These are phyloP conservation scores for Gentiana dahurica DNA, from an alignment of 257 asterid genomes.

Conservation along the genomic window DNA sequence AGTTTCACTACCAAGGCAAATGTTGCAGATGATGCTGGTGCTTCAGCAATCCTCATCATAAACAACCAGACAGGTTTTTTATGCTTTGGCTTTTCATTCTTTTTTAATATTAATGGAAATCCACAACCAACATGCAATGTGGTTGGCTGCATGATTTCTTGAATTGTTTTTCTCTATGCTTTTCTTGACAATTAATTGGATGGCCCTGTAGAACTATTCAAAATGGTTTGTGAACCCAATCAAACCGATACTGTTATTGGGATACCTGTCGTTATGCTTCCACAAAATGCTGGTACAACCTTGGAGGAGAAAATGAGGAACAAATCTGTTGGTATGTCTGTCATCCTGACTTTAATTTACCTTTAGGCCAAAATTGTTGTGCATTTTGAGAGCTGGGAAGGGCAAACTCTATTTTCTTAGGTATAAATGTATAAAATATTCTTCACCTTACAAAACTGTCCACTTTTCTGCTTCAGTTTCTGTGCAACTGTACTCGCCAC, in stretches of 20 bases:
- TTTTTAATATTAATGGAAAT: background rate
- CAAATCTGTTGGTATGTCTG: conserved; percentile 51
- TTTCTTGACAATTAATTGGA: background rate
- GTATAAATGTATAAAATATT: too few relatives aligned
- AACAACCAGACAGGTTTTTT: conserved; percentile 62
- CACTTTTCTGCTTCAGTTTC: conserved; percentile 46
- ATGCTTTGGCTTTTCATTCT: conserved; percentile 7
- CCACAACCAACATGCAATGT: too few relatives aligned
- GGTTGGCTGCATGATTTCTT: too few relatives aligned
- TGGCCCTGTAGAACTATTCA: conserved; percentile 71
- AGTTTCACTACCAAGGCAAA: conserved; percentile 82
- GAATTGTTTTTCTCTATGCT: background rate
- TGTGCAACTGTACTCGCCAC: conserved; percentile 83
- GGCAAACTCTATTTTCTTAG: background rate
- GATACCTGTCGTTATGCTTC: conserved; percentile 93
- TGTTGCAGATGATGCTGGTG: conserved; percentile 83
- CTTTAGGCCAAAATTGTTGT: background rate
- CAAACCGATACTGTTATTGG: conserved; percentile 51
- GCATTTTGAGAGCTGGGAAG: background rate
- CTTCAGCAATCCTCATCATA: conserved; percentile 74
- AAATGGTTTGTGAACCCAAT: conserved; percentile 92
- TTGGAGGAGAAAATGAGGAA: conserved; percentile 39
- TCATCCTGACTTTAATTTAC: background rate
- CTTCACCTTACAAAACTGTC: too few relatives aligned
- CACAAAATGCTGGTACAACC: conserved; percentile 77